Conservation (phyloP, 805 yeast genomes). For the Teunomyces tritomae region DNA sequence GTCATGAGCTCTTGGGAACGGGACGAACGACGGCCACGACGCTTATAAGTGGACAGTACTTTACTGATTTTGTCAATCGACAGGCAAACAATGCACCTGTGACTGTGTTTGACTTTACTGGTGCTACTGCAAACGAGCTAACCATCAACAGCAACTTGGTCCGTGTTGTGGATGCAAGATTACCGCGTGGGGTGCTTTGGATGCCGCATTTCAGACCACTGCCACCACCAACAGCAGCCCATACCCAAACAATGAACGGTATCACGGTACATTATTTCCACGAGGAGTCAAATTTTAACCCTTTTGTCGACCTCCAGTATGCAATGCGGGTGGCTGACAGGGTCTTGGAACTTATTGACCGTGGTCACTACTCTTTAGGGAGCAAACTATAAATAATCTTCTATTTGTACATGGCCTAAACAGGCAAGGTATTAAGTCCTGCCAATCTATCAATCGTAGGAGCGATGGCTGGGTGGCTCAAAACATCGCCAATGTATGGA, state of each 20-base stretch:
- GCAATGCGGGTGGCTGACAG: slow-evolving; percentile 13
- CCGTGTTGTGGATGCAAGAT: background rate
- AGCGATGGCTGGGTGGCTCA: slow-evolving; percentile 78
- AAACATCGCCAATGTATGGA: slow-evolving; percentile 82
- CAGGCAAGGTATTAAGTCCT: slow-evolving; percentile 43
- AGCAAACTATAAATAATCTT: background rate
- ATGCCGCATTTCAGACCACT: slow-evolving; percentile 14
- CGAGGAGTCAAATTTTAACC: slow-evolving; percentile 6
- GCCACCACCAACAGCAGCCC: background rate
- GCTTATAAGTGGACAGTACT: background rate
- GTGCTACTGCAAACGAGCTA: background rate
- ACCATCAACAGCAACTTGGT: slow-evolving; percentile 6
- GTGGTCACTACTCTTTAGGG: slow-evolving; percentile 1
- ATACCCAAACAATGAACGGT: background rate
- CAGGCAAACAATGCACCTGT: background rate
- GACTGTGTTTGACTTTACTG: slow-evolving; percentile 4
- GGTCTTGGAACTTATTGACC: slow-evolving; percentile 4
- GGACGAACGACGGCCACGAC: slow-evolving; percentile 7
- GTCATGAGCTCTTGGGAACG: slow-evolving; percentile 4
- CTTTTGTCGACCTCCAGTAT: slow-evolving; percentile 14
- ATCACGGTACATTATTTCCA: background rate
- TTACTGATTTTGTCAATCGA: background rate
- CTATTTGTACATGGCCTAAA: slow-evolving; percentile 11
- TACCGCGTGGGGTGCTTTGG: slow-evolving; percentile 15
- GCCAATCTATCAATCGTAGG: slow-evolving; percentile 54